Evolutionary conservation across 2,329 filamentous ascomycete genomes (phyloP).

Genomic region (Clonostachys rhizophaga): DNA sequence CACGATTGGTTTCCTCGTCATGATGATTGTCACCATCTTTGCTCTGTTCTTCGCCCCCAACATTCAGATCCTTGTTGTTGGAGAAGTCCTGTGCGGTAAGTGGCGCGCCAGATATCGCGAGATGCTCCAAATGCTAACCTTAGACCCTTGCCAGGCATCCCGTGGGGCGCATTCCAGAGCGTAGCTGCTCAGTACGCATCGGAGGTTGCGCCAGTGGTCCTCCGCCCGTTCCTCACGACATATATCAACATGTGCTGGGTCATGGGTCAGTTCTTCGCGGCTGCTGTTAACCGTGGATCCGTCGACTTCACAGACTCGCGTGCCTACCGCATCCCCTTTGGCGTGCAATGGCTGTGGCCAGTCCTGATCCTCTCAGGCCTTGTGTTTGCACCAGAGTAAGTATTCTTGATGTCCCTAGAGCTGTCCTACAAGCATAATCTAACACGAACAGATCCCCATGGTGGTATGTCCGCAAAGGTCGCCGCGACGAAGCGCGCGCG

Average conservation of each 20-base stretch:
- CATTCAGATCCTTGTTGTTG: constrained; percentile 37
- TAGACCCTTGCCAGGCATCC: constrained; percentile 31
- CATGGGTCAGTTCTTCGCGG: constrained; percentile 47
- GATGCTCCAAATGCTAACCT: background rate
- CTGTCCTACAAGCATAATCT: background rate
- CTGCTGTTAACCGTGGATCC: constrained; percentile 39
- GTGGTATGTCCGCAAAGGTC: constrained; percentile 42
- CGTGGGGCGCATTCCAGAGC: constrained; percentile 48
- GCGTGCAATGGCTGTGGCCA: constrained; percentile 48
- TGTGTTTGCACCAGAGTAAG: constrained; percentile 41
- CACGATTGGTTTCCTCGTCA: constrained; percentile 37
- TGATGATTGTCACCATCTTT: constrained; percentile 46
- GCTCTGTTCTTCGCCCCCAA: constrained; percentile 47
- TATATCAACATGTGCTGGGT: constrained; percentile 55
- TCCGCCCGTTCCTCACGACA: constrained; percentile 47
- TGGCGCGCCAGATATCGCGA: constrained; percentile 3
- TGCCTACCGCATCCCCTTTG: constrained; percentile 46
- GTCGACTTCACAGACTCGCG: constrained; percentile 31
- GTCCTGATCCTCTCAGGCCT: constrained; percentile 37
- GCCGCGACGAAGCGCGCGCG: constrained; percentile 29
- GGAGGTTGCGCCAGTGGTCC: constrained; percentile 40
- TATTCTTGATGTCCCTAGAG: background rate
- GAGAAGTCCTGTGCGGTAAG: constrained; percentile 37
- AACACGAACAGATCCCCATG: constrained; percentile 35
- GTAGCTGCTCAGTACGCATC: constrained; percentile 48